Evolutionary conservation across 2,329 filamentous ascomycete species (phyloP), one percentile per base, ranked within the genome.

Genomic region (Neonectria neomacrospora): DNA sequence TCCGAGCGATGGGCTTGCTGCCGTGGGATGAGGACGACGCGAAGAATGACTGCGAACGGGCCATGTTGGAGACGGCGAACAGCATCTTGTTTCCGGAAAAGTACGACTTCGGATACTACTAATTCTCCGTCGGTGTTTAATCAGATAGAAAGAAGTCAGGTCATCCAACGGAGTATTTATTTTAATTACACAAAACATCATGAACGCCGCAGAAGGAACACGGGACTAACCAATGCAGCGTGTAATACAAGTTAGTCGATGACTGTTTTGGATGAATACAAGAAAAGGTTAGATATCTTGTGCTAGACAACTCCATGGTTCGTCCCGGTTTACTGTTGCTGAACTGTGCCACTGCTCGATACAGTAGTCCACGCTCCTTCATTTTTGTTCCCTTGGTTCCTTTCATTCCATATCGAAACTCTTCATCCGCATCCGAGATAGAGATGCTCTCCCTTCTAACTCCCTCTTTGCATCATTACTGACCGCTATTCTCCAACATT

Each of bases 11-110:
- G 79, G 80, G 80, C 0, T 41, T 82, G 54, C 59, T 80, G 54
- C 79, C 80, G 0, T 82, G 78, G 75, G 78, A 81, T 32, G 78
- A 80, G 58, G 74, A 77, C 22, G 76, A 78, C 28, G 77, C 74
- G 11, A 53, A 58, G 11, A 68, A 69, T 11, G 74, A 78, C n/a
- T 61, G 57, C 14, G 79, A 80, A 69, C 71, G 73, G 63, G 69
- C 68, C 37, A 72, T 81, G 14, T 56, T 81, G 50, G 70, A 74
- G 7, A 75, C 79, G 73, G 79, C 78, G 3, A 81, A 81, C 58
- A 73, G 70, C 48, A 78, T 81, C n/a, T 61, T 81, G 58, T 81
- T 81, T 69, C 79, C 80, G 0, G 78, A 80, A 64, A 71, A 76
- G 59, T 80, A 75, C 58, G 77, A 79, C 51, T 64, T 64, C 10